These are phyloP conservation scores for Neofusicoccum ribis DNA, from an alignment of 2,329 filamentous ascomycete species.

Conservation along the genomic window DNA sequence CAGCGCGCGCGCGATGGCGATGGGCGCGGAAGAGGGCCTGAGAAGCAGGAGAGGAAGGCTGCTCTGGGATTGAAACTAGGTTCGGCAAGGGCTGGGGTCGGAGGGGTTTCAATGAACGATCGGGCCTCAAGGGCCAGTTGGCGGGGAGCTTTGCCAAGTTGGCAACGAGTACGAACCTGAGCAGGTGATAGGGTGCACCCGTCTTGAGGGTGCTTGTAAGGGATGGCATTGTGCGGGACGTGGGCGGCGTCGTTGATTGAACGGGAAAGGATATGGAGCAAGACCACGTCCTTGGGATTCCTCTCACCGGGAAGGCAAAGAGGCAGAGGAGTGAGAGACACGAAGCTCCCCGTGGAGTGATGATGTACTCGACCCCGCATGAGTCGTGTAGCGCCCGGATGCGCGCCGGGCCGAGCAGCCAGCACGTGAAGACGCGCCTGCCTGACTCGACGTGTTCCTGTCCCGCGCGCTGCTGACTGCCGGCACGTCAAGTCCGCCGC, in stretches of 20 bases:
- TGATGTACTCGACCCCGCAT: slow-evolving; percentile 9
- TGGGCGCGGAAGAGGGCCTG: not conserved
- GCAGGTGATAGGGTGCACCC: slow-evolving; percentile 72
- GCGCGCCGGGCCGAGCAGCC: not conserved
- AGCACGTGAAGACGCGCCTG: not conserved
- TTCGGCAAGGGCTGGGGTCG: slow-evolving; percentile 20
- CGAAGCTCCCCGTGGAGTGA: slow-evolving; percentile 9
- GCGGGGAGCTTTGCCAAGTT: not conserved
- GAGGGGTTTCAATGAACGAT: not conserved
- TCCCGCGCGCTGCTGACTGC: not conserved
- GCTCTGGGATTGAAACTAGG: slow-evolving; percentile 19
- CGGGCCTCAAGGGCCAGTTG: not conserved
- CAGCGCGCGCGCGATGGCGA: slow-evolving; percentile 10
- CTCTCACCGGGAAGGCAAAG: not conserved
- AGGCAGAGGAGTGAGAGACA: not conserved
- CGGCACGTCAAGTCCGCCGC: slow-evolving; percentile 3
- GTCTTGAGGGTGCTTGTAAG: slow-evolving; percentile 55
- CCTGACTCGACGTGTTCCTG: slow-evolving; percentile 2
- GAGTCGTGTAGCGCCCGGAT: slow-evolving; percentile 3
- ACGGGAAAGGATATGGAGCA: not conserved
- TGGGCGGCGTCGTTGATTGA: not conserved
- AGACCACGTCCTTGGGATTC: not conserved
- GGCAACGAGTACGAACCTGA: slow-evolving; percentile 57
- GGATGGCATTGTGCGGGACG: slow-evolving; percentile 41
- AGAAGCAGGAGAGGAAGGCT: slow-evolving; percentile 23